Evolutionary conservation across 140 eudicot genomes (phyloP).

Genomic region (Anethum foeniculum): DNA sequence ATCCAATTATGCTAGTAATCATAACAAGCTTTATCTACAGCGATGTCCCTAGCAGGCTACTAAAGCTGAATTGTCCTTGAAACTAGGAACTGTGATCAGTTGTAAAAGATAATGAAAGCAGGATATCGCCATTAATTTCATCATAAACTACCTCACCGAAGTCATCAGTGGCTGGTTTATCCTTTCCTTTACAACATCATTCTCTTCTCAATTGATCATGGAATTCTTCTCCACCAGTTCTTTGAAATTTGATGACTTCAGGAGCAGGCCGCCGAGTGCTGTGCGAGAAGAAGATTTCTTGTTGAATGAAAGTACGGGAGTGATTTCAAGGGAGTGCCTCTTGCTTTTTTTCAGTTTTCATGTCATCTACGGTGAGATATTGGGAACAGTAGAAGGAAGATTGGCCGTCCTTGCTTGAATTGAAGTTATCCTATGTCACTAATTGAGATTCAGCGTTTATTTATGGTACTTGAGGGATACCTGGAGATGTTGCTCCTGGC

Average conservation of each 20-base stretch:
- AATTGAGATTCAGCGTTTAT: constrained; percentile 15
- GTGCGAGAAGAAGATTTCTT: constrained; percentile 54
- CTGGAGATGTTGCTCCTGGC: constrained; percentile 44
- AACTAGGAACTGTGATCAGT: constrained; percentile 23
- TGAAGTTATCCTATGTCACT: constrained; percentile 19
- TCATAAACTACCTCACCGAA: constrained; percentile 30
- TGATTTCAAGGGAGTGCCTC: constrained; percentile 27
- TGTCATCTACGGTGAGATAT: constrained; percentile 16
- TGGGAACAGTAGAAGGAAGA: constrained; percentile 20
- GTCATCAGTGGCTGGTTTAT: constrained; percentile 26
- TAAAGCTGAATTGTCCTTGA: constrained; percentile 24
- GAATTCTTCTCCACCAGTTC: constrained; percentile 68
- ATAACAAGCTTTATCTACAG: constrained; percentile 14
- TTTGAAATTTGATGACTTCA: constrained; percentile 53
- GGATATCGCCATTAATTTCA: constrained; percentile 25
- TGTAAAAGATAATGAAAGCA: constrained; percentile 27
- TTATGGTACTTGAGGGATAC: constrained; percentile 28
- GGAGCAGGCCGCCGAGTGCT: constrained; percentile 55
- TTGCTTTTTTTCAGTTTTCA: constrained; percentile 21
- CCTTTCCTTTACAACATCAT: constrained; percentile 20
- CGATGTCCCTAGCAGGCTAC: constrained; percentile 19
- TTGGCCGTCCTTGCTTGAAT: constrained; percentile 19
- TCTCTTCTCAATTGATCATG: constrained; percentile 25
- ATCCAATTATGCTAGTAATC: not conserved
- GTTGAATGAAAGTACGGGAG: constrained; percentile 35